Conservation (phyloP, 108 stramenopile species). For the Skeletonema costatum region DNA sequence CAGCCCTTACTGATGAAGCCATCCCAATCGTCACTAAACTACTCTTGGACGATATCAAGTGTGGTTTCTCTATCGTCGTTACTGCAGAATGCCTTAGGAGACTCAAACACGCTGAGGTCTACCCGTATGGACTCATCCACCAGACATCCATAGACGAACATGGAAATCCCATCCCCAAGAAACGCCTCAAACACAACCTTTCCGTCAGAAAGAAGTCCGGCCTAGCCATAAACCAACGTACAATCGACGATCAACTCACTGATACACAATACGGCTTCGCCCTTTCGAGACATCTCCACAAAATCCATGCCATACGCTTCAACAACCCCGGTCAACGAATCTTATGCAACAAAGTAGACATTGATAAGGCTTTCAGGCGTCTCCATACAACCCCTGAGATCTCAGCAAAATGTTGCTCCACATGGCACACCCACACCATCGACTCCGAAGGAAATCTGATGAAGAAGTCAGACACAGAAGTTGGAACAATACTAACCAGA, state of each 20-base stretch:
- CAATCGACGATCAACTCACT: neutral
- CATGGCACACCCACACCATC: neutral
- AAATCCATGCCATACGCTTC: constrained; percentile 14
- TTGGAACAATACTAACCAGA: constrained; percentile 6
- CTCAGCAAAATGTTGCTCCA: constrained; percentile 1
- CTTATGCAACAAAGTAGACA: constrained; percentile 15
- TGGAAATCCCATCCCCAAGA: constrained; percentile 21
- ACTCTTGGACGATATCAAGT: neutral
- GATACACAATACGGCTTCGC: neutral
- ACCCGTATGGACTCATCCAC: constrained; percentile 13
- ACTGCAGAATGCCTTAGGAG: constrained; percentile 3
- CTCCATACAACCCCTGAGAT: constrained; percentile 8
- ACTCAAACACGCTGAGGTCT: constrained; percentile 22
- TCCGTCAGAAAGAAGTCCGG: neutral
- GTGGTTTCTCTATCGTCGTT: constrained; percentile 4
- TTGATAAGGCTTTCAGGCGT: constrained; percentile 16
- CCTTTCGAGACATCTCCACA: neutral
- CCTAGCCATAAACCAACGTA: constrained; percentile 14
- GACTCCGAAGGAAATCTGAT: neutral
- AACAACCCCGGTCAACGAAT: constrained; percentile 12
- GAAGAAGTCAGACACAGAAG: neutral
- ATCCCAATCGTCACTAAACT: neutral
- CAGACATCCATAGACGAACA: constrained; percentile 11
- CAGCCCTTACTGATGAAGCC: constrained; percentile 14
- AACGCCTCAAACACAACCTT: constrained; percentile 16